These are phyloP conservation scores for Pichia sp. DNA, from an alignment of 1,139 yeast species.

Conservation along the genomic window DNA sequence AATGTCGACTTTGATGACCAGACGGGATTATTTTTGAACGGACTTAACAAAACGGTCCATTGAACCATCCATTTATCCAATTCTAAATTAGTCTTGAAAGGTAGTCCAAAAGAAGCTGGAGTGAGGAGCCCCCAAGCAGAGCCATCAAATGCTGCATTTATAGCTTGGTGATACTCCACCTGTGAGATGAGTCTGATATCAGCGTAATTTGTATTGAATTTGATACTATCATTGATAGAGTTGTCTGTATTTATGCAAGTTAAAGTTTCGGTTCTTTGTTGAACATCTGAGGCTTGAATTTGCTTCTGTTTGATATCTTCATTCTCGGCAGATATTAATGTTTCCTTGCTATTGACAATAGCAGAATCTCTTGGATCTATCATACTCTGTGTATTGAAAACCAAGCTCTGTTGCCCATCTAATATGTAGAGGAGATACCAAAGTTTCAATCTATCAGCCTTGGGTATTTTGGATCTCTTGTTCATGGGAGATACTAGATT, in stretches of 20 bases:
- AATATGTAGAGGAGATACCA: slow-evolving; percentile 65
- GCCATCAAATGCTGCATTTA: slow-evolving; percentile 51
- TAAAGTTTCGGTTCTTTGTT: not conserved
- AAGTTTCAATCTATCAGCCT: slow-evolving; percentile 45
- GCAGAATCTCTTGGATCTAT: slow-evolving; percentile 41
- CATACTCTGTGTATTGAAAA: slow-evolving; percentile 51
- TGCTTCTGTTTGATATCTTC: not conserved
- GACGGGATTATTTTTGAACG: slow-evolving; percentile 48
- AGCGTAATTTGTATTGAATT: slow-evolving; percentile 27
- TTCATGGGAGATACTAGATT: slow-evolving; percentile 33
- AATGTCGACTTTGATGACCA: slow-evolving; percentile 70
- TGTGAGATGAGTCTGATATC: slow-evolving; percentile 64
- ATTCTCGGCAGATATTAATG: slow-evolving; percentile 21
- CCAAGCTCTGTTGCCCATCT: slow-evolving; percentile 64
- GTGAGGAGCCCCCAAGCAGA: slow-evolving; percentile 57
- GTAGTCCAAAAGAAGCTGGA: slow-evolving; percentile 59
- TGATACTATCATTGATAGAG: not conserved
- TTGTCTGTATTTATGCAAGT: not conserved
- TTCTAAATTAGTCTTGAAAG: slow-evolving; percentile 60
- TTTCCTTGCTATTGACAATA: slow-evolving; percentile 34
- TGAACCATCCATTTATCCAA: slow-evolving; percentile 77
- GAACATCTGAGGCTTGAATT: not conserved
- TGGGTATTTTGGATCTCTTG: slow-evolving; percentile 24
- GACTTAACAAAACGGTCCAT: slow-evolving; percentile 65
- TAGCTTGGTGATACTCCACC: slow-evolving; percentile 65